Evolutionary conservation across 805 yeast species (phyloP).

Genomic region (Myxozyma mucilagina): DNA sequence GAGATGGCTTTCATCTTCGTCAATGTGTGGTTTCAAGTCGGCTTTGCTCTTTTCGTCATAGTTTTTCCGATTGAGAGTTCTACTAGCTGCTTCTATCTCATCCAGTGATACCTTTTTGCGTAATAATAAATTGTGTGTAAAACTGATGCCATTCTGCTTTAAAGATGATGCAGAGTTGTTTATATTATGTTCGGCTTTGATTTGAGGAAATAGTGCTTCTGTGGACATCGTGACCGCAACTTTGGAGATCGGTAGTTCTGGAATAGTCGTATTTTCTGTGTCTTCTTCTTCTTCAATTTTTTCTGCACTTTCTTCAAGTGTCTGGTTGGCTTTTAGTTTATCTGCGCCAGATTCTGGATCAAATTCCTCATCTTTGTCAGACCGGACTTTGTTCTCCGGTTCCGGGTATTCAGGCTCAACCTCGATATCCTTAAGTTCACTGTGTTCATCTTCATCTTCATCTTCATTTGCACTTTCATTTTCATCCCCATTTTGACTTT

Average conservation of each 20-base stretch:
- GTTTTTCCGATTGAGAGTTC: not conserved
- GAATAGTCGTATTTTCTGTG: no score
- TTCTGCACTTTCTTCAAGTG: not conserved
- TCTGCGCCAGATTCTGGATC: no score
- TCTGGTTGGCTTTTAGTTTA: not conserved
- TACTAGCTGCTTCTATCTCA: not conserved
- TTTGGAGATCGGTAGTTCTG: not conserved
- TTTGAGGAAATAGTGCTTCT: not conserved
- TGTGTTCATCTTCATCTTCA: not conserved
- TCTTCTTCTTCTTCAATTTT: not conserved
- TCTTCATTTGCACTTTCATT: no score
- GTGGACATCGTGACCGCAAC: not conserved
- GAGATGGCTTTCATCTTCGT: slow-evolving; percentile 56
- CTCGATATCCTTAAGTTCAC: not conserved
- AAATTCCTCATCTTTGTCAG: not conserved
- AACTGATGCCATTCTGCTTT: not conserved
- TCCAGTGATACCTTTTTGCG: not conserved
- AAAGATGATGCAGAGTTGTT: not conserved
- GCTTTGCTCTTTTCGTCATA: not conserved
- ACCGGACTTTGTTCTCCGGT: not conserved
- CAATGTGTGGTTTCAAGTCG: slow-evolving; percentile 37
- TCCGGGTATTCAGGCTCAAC: not conserved
- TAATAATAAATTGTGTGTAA: not conserved
- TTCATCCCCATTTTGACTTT: not conserved
- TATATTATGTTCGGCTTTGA: not conserved